Evolutionary conservation across 345 rosid genomes (phyloP).

Genomic region (Heritiera fomes): DNA sequence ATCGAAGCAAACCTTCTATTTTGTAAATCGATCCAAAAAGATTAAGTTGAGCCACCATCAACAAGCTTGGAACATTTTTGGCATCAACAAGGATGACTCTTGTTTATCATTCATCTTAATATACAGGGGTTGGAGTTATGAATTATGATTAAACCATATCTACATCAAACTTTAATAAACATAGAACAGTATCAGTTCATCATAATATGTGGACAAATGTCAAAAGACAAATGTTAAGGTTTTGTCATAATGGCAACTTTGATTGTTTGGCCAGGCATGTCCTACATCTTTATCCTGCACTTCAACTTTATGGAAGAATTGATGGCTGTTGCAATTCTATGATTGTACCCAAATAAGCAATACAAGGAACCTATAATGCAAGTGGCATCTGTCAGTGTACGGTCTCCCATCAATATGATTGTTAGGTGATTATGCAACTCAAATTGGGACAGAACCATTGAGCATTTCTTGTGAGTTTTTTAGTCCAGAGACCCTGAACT

Average conservation of each 20-base stretch:
- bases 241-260: conserved; percentile 67
- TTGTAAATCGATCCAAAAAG: no score
- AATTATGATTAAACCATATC: conserved; percentile 9
- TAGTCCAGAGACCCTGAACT: background rate
- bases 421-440: conserved; percentile 23
- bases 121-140: background rate
- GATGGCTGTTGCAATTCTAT: conserved; percentile 42
- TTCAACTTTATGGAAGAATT: conserved; percentile 38
- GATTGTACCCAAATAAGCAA: conserved; percentile 51
- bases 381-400: conserved; percentile 36
- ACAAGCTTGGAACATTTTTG: no score
- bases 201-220: conserved; percentile 62
- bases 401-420: conserved; percentile 26
- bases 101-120: background rate
- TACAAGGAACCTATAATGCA: conserved; percentile 36
- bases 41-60: no score
- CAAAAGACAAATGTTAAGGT: conserved; percentile 98
- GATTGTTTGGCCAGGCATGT: conserved; percentile 45
- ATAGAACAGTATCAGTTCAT: conserved; percentile 28
- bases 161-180: background rate
- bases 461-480: background rate
- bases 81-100: background rate
- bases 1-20: no score
- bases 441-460: conserved; percentile 1
- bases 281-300: conserved; percentile 56